These are phyloP conservation scores for Lithospermum erythrorhizon DNA, from an alignment of 257 asterid genomes.

Conservation along the genomic window DNA sequence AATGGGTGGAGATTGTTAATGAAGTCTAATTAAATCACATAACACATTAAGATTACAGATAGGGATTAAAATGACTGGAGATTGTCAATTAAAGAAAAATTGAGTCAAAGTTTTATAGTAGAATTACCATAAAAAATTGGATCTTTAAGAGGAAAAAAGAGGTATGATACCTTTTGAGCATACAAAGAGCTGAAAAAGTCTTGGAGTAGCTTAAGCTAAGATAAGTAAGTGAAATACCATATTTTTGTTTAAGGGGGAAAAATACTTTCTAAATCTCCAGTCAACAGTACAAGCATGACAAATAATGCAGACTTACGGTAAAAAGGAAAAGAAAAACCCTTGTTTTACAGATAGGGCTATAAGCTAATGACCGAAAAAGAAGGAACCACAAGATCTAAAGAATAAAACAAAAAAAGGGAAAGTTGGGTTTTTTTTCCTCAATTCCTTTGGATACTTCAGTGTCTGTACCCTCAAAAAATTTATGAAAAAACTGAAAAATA, in stretches of 20 bases:
- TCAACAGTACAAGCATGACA: too few species aligned
- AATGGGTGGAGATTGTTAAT: too few species aligned
- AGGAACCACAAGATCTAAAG: conserved; percentile 23
- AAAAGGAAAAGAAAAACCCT: too few species aligned
- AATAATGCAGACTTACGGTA: too few species aligned
- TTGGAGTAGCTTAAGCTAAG: background rate
- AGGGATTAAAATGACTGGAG: too few species aligned
- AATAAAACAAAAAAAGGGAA: conserved; percentile 26
- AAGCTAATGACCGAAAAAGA: conserved; percentile 3
- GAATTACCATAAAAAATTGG: too few species aligned
- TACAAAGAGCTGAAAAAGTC: background rate
- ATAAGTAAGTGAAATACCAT: background rate
- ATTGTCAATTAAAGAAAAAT: too few species aligned
- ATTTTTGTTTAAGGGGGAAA: background rate
- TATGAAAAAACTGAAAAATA: conserved; percentile 8
- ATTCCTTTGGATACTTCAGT: conserved; percentile 16
- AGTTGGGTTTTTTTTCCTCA: conserved; percentile 13
- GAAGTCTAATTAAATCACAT: too few species aligned
- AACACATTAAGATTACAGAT: too few species aligned
- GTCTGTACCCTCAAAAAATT: background rate
- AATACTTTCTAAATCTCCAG: background rate
- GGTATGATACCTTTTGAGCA: background rate
- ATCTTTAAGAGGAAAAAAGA: too few species aligned
- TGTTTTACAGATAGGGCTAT: background rate
- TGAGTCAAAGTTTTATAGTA: too few species aligned